These are phyloP conservation scores for Leishmania mexicana DNA, from an alignment of 208 protist genomes.

Conservation along the genomic window DNA sequence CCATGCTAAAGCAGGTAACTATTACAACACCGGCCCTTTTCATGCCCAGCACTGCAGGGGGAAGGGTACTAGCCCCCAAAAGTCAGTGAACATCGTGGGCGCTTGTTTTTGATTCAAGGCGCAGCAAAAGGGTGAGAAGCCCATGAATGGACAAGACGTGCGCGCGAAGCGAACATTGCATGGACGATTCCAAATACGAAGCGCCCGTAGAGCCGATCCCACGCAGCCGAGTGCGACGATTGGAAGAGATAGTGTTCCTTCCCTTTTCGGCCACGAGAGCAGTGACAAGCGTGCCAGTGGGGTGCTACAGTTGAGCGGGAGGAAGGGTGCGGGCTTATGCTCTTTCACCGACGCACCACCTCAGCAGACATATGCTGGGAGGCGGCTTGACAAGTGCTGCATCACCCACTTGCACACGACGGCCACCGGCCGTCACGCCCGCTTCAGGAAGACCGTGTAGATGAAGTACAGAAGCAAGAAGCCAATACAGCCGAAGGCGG, in stretches of 20 bases:
- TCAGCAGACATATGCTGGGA: background rate
- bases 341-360: background rate
- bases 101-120: background rate
- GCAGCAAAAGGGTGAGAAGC: no score
- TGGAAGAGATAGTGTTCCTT: background rate
- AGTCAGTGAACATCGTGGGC: no score
- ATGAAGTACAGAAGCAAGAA: conserved; percentile 48
- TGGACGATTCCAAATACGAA: background rate
- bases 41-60: background rate
- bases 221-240: background rate
- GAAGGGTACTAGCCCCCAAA: background rate
- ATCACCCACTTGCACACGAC: background rate
- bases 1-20: background rate
- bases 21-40: background rate
- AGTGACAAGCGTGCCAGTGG: background rate
- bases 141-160: background rate
- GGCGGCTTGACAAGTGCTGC: background rate
- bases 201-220: background rate
- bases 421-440: background rate
- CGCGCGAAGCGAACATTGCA: background rate
- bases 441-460: conserved; percentile 24
- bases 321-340: background rate
- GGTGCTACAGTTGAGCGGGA: background rate
- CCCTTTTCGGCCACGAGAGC: background rate
- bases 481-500: conserved; percentile 36